Evolutionary conservation across 2,329 filamentous ascomycete genomes (phyloP).

Genomic region (Daldinia sp.): DNA sequence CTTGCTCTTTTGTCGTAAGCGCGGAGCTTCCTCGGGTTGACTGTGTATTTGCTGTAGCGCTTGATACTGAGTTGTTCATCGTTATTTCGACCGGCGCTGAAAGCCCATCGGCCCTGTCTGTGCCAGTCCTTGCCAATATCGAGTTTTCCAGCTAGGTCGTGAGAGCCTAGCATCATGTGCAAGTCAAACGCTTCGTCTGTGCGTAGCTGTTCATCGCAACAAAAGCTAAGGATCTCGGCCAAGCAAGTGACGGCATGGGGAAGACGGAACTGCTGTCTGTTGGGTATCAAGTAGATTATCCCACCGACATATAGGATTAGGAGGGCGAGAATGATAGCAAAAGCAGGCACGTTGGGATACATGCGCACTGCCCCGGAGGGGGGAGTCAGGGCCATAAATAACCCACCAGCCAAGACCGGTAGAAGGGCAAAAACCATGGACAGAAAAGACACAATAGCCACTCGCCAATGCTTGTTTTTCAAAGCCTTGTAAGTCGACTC

Average conservation of each 20-base stretch:
- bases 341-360: constrained; percentile 76
- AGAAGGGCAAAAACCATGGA: constrained; percentile 67
- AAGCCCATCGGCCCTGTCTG: constrained; percentile 62
- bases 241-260: constrained; percentile 78
- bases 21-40: constrained; percentile 37
- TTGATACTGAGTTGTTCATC: constrained; percentile 45
- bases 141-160: constrained; percentile 73
- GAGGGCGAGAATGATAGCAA: constrained; percentile 76
- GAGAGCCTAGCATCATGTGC: constrained; percentile 63
- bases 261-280: constrained; percentile 68
- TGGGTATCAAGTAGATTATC: constrained; percentile 68
- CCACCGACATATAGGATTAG: constrained; percentile 74
- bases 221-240: constrained; percentile 79
- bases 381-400: constrained; percentile 77
- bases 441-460: constrained; percentile 68
- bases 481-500: constrained; percentile 65
- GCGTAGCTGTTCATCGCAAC: constrained; percentile 75
- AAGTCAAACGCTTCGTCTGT: constrained; percentile 77
- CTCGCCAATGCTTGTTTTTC: constrained; percentile 69
- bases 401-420: constrained; percentile 72
- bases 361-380: constrained; percentile 64
- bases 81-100: constrained; percentile 52
- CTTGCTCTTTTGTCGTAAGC: constrained; percentile 37
- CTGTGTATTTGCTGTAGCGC: constrained; percentile 43
- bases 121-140: constrained; percentile 59